phyloP scores from a whole-genome alignment of 768 basidiomycete genomes.

The Gloeopeniophorella convolvens region DNA sequence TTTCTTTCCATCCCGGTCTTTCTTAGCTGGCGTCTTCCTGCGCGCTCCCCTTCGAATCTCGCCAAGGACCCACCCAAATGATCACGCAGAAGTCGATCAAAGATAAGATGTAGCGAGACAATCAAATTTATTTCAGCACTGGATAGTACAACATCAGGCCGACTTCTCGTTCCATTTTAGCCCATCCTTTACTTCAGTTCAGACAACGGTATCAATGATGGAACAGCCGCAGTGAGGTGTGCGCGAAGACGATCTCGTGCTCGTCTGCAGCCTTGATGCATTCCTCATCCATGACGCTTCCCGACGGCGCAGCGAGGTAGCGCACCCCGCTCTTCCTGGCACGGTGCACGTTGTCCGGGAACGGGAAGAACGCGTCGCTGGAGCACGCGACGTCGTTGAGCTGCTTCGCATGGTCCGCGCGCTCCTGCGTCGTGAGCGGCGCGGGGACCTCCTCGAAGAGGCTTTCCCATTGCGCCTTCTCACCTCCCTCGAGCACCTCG shows the following conservation, averaged over 20 bases:
- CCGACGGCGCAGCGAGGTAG: slow-evolving; percentile 87
- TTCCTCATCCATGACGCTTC: slow-evolving; percentile 95
- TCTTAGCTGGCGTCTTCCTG: no score
- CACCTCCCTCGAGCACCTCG: slow-evolving; percentile 81
- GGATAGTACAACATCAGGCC: neutral
- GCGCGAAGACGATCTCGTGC: slow-evolving; percentile 84
- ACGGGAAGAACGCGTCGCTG: slow-evolving; percentile 99
- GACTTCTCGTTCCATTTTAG: neutral
- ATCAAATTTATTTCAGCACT: neutral
- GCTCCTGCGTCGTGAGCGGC: slow-evolving; percentile 63
- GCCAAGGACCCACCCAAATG: no score
- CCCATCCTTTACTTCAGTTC: neutral
- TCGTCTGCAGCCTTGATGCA: slow-evolving; percentile 97
- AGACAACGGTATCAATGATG: slow-evolving; percentile 51
- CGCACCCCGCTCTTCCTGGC: slow-evolving; percentile 86
- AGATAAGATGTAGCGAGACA: no score
- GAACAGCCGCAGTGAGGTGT: slow-evolving; percentile 84
- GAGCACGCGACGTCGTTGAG: slow-evolving; percentile 87
- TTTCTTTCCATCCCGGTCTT: no score
- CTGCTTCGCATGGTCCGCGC: slow-evolving; percentile 62
- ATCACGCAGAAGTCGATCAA: no score
- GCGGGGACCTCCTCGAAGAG: slow-evolving; percentile 71
- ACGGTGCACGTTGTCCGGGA: slow-evolving; percentile 96
- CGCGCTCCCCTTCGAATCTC: no score
- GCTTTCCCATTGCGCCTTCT: slow-evolving; percentile 86